Evolutionary conservation across 2,329 filamentous ascomycete species (phyloP).

Genomic region (Fonsecaea multimorphosa): DNA sequence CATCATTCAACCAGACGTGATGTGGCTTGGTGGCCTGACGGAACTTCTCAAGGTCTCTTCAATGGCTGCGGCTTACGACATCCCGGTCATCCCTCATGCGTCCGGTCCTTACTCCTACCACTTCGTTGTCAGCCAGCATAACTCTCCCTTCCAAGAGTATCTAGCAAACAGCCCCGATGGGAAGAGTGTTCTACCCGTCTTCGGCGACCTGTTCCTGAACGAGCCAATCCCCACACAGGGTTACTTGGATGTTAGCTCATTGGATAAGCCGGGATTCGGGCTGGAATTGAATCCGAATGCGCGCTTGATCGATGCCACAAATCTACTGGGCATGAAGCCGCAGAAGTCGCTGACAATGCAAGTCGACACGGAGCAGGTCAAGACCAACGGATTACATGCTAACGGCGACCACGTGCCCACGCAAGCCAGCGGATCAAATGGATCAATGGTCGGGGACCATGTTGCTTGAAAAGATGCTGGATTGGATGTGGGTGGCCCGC

Average conservation of each 20-base stretch:
- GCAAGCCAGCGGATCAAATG: slow-evolving; percentile 1
- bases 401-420: slow-evolving; percentile 3
- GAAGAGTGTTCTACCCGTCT: slow-evolving; percentile 86
- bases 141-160: slow-evolving; percentile 95
- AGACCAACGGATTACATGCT: slow-evolving; percentile 1
- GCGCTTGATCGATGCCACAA: slow-evolving; percentile 76
- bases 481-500: not conserved
- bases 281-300: slow-evolving; percentile 83
- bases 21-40: slow-evolving; percentile 95
- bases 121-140: slow-evolving; percentile 91
- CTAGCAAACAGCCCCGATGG: slow-evolving; percentile 91
- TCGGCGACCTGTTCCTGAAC: slow-evolving; percentile 87
- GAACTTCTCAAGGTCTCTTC: slow-evolving; percentile 88
- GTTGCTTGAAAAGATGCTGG: not conserved
- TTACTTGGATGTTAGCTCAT: slow-evolving; percentile 75
- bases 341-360: slow-evolving; percentile 52
- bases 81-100: slow-evolving; percentile 93
- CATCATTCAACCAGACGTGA: slow-evolving; percentile 93
- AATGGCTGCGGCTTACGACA: slow-evolving; percentile 89
- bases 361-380: slow-evolving; percentile 20
- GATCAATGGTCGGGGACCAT: not conserved
- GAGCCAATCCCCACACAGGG: slow-evolving; percentile 87
- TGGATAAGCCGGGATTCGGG: slow-evolving; percentile 91
- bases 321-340: slow-evolving; percentile 72
- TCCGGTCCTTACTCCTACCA: slow-evolving; percentile 95